Evolutionary conservation across 2,329 filamentous ascomycete species (phyloP).

Genomic region (Epichloe coenophiala): DNA sequence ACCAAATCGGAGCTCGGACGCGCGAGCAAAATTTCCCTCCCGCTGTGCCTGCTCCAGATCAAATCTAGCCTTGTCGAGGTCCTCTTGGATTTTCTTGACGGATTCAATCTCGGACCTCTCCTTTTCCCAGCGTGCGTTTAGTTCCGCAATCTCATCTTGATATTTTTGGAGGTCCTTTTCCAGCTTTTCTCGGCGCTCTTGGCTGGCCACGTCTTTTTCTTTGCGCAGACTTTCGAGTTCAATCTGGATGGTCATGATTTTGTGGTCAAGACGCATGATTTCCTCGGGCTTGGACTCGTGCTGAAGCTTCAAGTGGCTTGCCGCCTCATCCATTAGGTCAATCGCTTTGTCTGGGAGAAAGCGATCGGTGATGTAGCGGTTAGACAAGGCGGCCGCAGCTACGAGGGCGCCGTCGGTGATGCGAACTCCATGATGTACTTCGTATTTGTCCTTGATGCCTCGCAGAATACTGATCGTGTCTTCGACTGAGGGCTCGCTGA

Average conservation of each 20-base stretch:
- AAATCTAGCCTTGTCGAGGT: conserved; percentile 73
- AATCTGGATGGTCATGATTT: conserved; percentile 95
- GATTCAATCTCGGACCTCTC: conserved; percentile 75
- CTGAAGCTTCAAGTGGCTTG: conserved; percentile 76
- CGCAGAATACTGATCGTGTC: conserved; percentile 92
- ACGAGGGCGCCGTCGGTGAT: conserved; percentile 90
- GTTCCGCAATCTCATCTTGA: conserved; percentile 58
- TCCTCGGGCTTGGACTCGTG: conserved; percentile 95
- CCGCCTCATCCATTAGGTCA: conserved; percentile 90
- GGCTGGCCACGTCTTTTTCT: conserved; percentile 80
- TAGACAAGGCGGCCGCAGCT: conserved; percentile 81
- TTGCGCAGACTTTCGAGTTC: conserved; percentile 90
- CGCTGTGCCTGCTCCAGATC: conserved; percentile 82
- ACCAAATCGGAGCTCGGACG: conserved; percentile 83
- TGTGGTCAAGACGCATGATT: conserved; percentile 82
- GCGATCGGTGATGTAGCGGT: conserved; percentile 91
- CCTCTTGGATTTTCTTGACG: conserved; percentile 75
- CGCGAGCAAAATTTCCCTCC: conserved; percentile 75
- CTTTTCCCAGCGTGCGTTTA: conserved; percentile 81
- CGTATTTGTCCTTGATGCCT: conserved; percentile 95
- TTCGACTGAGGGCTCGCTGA: conserved; percentile 81
- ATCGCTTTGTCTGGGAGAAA: conserved; percentile 97
- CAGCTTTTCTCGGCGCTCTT: conserved; percentile 75
- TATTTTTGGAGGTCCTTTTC: conserved; percentile 63
- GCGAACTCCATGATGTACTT: conserved; percentile 89